A percentile compares a stretch with the other conserved stretches of the same genome.
These are phyloP conservation scores for Penicillium sp. DNA, from an alignment of 2,329 filamentous ascomycete genomes.

Conservation along the genomic window DNA sequence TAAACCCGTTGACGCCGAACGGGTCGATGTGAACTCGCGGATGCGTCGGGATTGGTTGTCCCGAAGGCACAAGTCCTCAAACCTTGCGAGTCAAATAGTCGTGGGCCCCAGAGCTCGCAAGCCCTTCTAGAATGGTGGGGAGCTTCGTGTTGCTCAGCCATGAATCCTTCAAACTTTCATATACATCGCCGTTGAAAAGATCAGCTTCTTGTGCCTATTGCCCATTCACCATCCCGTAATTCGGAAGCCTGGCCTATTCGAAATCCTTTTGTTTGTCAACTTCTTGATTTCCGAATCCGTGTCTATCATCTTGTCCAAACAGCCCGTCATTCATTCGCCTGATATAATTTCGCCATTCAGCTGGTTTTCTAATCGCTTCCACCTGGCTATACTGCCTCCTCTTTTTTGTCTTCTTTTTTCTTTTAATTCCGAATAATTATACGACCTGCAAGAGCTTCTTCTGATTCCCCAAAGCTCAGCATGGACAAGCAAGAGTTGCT, in stretches of 20 bases:
- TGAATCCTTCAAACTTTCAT: not conserved
- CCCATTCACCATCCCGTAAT: not conserved
- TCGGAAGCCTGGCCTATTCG: not conserved
- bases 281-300: not conserved
- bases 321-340: not conserved
- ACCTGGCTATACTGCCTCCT: not conserved
- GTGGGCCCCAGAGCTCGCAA: not conserved
- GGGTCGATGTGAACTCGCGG: not conserved
- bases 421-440: not conserved
- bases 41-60: conserved; percentile 5
- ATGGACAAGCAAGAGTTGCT: conserved; percentile 14
- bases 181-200: not conserved
- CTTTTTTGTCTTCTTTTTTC: not conserved
- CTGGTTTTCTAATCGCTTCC: not conserved
- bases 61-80: not conserved
- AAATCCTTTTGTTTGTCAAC: not conserved
- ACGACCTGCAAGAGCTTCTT: not conserved
- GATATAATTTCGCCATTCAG: not conserved
- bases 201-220: not conserved
- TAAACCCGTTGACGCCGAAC: not conserved
- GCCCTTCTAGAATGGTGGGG: not conserved
- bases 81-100: not conserved
- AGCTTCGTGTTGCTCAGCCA: not conserved
- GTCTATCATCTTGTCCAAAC: not conserved
- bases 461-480: not conserved